Evolutionary conservation across 2,329 filamentous ascomycete genomes (phyloP), one percentile per base, ranked within the genome.

Genomic region (Alternaria triticimaculans): DNA sequence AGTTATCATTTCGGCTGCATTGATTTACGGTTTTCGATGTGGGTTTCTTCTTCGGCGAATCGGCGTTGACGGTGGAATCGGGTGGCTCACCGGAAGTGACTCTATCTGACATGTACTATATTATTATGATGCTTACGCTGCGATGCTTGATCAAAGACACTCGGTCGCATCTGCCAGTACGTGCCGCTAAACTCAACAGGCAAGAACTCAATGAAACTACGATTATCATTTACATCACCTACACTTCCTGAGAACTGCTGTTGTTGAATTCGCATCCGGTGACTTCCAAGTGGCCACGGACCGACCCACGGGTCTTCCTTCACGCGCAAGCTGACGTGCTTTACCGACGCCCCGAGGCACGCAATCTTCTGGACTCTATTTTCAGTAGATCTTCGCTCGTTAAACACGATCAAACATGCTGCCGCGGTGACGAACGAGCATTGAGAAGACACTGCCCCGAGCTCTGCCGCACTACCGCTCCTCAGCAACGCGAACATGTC

Each of bases 131-230:
- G 69, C 64, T 70, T 65, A 75, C 68, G 67, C 70, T 72, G 72
- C 72, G 76, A 76, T 67, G 75, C 76, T 78, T 73, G 76, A 79
- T 79, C 76, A 70, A 61, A 69, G 62, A 64, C 62, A 30, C 62
- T 62, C 68, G 76, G 75, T 80, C 76, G 72, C 72, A 69, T 73
- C 72, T 70, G 58, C 66, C 60, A 69, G 68, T 67, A 70, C 66
- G 61, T 61, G 63, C 61, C 67, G 69, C 68, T 70, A 68, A 76
- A 72, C 60, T 62, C 45, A 55, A 50, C 57, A 75, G 71, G 67
- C 68, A 67, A 72, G 55, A 62, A 64, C 69, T 64, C 57, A 72
- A 75, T 70, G 66, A 72, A 74, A 69, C 55, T 49, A 67, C 41
- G 54, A 67, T 54, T 51, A 63, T 60, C 21, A 49, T 41, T 55